Percentiles rank a stretch among this genome's conserved stretches.
These are phyloP conservation scores for Themeda triandra DNA, from an alignment of 176 grass and related monocot species.

Conservation along the genomic window DNA sequence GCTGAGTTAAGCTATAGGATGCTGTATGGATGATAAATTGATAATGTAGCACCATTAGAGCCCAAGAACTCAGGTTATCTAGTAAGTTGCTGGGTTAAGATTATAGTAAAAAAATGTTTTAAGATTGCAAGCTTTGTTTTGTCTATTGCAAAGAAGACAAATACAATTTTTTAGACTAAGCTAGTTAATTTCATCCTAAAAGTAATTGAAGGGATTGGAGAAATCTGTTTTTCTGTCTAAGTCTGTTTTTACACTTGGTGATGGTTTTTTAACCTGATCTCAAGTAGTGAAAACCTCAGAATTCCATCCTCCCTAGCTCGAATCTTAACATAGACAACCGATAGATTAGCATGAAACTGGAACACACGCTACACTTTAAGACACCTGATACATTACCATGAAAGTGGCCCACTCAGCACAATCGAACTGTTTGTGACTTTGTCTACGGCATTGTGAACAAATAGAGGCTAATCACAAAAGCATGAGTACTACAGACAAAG, in stretches of 20 bases:
- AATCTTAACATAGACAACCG: neutral
- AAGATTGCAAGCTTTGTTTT: neutral
- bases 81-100: neutral
- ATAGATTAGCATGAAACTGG: neutral
- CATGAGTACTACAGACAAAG: neutral
- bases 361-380: neutral
- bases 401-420: neutral
- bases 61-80: neutral
- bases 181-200: neutral
- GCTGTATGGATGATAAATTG: neutral
- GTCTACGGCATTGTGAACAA: neutral
- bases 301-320: neutral
- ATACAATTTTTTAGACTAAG: neutral
- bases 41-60: too few relatives aligned
- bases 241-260: neutral
- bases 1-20: slow-evolving; percentile 4
- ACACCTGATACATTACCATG: neutral
- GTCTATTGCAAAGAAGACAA: neutral
- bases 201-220: neutral
- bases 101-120: neutral
- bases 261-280: neutral
- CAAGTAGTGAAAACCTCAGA: neutral
- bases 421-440: neutral
- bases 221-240: neutral
- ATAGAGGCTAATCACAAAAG: neutral